phyloP scores from a whole-genome alignment of 495 filamentous ascomycete genomes.

The Cryomyces minteri region DNA sequence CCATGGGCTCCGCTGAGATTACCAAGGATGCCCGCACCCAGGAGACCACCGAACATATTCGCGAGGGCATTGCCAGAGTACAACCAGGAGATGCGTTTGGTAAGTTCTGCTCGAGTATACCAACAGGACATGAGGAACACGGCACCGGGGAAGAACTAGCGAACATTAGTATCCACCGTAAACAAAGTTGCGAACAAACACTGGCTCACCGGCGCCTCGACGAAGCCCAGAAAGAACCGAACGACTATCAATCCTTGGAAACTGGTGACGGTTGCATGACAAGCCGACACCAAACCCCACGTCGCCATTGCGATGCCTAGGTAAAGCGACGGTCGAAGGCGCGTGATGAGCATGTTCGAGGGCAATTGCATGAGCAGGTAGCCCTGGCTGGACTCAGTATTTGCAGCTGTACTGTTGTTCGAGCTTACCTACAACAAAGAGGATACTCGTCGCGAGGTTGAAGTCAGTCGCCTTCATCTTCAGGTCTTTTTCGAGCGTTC shows the following conservation, averaged over 20 bases:
- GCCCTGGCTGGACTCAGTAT: not conserved
- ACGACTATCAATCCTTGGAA: slow-evolving; percentile 32
- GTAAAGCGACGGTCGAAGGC: not conserved
- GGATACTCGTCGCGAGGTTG: slow-evolving; percentile 1
- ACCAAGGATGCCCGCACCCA: slow-evolving; percentile 1
- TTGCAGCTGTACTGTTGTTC: not conserved
- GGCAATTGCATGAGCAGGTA: slow-evolving; percentile 4
- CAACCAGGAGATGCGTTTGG: slow-evolving; percentile 1
- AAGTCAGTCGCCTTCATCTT: slow-evolving; percentile 28
- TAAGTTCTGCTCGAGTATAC: slow-evolving; percentile 2
- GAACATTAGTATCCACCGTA: too few species aligned
- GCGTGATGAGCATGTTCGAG: slow-evolving; percentile 11
- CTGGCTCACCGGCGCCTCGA: slow-evolving; percentile 8
- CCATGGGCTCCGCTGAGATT: slow-evolving; percentile 1
- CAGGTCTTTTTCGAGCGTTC: slow-evolving; percentile 26
- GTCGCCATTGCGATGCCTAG: not conserved
- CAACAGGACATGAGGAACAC: slow-evolving; percentile 1
- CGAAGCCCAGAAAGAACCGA: slow-evolving; percentile 22
- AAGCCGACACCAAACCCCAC: slow-evolving; percentile 21
- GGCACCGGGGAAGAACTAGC: slow-evolving; percentile 24
- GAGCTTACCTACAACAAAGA: slow-evolving; percentile 12
- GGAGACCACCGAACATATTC: slow-evolving; percentile 2
- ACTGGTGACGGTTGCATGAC: slow-evolving; percentile 28
- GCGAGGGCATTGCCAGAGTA: slow-evolving; percentile 1
- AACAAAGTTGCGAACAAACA: too few species aligned